Conservation (phyloP, 441 rosid species). For the Populus hybrid region DNA sequence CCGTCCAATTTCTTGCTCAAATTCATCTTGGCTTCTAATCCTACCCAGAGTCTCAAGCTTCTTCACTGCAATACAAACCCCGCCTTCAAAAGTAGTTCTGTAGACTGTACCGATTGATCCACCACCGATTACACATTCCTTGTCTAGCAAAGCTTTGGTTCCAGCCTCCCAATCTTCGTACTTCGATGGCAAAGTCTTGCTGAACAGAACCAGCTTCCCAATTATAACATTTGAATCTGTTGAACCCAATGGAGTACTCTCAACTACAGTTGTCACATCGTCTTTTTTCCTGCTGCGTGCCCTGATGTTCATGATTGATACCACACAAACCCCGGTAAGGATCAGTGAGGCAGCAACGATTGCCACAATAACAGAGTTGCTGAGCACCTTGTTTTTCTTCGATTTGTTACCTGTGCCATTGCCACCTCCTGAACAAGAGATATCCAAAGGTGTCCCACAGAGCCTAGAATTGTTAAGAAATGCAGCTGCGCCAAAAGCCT, state of each 20-base stretch:
- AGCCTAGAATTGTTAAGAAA: constrained; percentile 67
- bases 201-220: constrained; percentile 88
- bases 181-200: constrained; percentile 84
- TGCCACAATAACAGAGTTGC: constrained; percentile 75
- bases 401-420: constrained; percentile 25
- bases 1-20: constrained; percentile 83
- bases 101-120: constrained; percentile 88
- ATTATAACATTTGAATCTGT: constrained; percentile 66
- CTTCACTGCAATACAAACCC: constrained; percentile 87
- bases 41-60: constrained; percentile 87
- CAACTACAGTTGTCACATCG: constrained; percentile 47
- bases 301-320: constrained; percentile 71
- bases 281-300: constrained; percentile 53
- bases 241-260: constrained; percentile 75
- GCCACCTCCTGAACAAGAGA: constrained; percentile 42
- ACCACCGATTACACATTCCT: constrained; percentile 74
- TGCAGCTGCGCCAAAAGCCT: constrained; percentile 59
- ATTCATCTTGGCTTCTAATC: constrained; percentile 85
- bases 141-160: constrained; percentile 84
- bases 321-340: constrained; percentile 74
- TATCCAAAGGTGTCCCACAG: constrained; percentile 68
- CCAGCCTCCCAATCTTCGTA: constrained; percentile 98
- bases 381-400: constrained; percentile 46
- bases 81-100: constrained; percentile 76
- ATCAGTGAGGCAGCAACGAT: constrained; percentile 83